Base-by-base conservation (phyloP, 2,329 filamentous ascomycete genomes). In the Myriosclerotinia curreyana region DNA sequence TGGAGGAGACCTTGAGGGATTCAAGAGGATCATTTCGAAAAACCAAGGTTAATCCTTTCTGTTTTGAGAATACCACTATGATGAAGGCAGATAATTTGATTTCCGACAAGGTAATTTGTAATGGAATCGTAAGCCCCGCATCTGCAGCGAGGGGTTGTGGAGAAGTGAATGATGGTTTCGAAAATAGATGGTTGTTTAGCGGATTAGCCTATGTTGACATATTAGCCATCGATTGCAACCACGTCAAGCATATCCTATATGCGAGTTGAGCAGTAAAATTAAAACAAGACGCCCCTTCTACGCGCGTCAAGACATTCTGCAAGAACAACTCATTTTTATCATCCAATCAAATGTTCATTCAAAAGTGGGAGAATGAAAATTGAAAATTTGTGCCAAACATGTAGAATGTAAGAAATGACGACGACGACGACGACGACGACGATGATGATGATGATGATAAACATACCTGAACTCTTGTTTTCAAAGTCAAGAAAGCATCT, bases 1-100 rank as follows among this genome's bases (percentile, higher is more conserved):
- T 99, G 70, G 94, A 98, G 0, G 94, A 98, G 69, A 99, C 95
- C 80, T 97, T 98, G 73, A 99, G 86, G 5, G 94, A 97, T 76
- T 99, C 95, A 67, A 99, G 86, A 5, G 95, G 95, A 75, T 99
- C 95, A 83, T 99, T 98, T 72, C 95, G 89, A 76, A 99, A 99
- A 52, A 99, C 95, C 55, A 99, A 83, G 1, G 95, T 99, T 64
- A 99, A 83, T 25, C 95, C 95, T 75, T 99, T 99, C 78, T 96
- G 92, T 75, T 92, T 94, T 3, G 94, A 98, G 76, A 99, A 99
- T 67, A 99, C 95, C 58, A 99, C 78, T 65, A 99, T 97, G 70
- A 99, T 96, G 76, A 99, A 98, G 14, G 94, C 95, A 5, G 93
- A 97, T 59, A 99, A 81, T 74, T 96, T 92, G 75, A 99, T 96